Conservation (phyloP, 2,329 filamentous ascomycete species). For the Diaporthe vaccinii region DNA sequence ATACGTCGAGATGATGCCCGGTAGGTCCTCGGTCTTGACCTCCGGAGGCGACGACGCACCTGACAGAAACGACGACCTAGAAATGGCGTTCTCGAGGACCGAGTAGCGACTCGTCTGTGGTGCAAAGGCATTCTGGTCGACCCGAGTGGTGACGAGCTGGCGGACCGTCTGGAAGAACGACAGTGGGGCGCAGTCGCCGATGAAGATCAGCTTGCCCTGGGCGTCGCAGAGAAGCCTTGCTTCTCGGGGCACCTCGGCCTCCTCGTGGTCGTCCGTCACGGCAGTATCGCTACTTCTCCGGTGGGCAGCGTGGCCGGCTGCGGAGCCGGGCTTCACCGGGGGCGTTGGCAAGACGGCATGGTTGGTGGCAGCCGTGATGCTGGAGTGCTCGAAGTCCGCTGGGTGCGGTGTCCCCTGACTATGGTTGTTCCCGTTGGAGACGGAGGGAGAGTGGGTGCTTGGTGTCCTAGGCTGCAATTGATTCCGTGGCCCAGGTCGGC, state of each 20-base stretch:
- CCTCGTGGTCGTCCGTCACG: slow-evolving; percentile 53
- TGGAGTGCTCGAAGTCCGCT: slow-evolving; percentile 19
- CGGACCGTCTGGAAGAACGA: slow-evolving; percentile 69
- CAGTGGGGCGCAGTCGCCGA: slow-evolving; percentile 68
- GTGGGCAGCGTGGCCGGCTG: slow-evolving; percentile 22
- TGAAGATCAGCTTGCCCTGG: slow-evolving; percentile 67
- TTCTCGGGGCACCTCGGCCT: slow-evolving; percentile 67
- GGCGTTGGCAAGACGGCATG: slow-evolving; percentile 8
- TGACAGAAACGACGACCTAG: slow-evolving; percentile 52
- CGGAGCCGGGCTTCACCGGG: slow-evolving; percentile 17
- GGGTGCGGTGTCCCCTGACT: slow-evolving; percentile 27
- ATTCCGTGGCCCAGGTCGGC: slow-evolving; percentile 41
- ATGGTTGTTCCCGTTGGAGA: slow-evolving; percentile 29
- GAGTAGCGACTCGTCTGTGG: slow-evolving; percentile 65
- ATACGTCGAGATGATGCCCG: slow-evolving; percentile 52
- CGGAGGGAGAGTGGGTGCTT: slow-evolving; percentile 37
- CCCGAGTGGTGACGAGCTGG: slow-evolving; percentile 62
- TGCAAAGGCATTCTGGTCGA: slow-evolving; percentile 65
- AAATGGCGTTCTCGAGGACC: slow-evolving; percentile 61
- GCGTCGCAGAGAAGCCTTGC: slow-evolving; percentile 65
- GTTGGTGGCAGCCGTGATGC: slow-evolving; percentile 25
- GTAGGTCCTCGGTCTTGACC: slow-evolving; percentile 48
- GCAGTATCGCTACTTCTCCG: slow-evolving; percentile 50
- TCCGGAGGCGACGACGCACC: slow-evolving; percentile 48
- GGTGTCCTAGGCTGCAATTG: slow-evolving; percentile 44